A percentile compares a stretch with the other conserved stretches of the same genome.
phyloP scores from a whole-genome alignment of 139 green algal species.

The Coccomyxa sp. region DNA sequence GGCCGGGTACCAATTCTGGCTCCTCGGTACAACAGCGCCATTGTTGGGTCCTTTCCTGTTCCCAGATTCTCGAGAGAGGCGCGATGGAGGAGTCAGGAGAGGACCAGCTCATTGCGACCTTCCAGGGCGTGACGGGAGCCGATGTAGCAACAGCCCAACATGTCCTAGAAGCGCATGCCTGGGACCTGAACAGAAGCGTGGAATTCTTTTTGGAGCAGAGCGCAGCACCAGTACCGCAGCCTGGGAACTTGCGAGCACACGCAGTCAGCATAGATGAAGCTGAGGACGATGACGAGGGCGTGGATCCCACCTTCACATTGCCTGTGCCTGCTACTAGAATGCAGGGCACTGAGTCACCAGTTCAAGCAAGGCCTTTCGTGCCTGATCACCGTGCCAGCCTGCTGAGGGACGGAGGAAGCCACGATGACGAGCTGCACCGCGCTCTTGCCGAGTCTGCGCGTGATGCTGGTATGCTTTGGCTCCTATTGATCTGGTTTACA shows the following conservation, averaged over 20 bases:
- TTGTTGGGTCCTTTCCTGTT: too few relatives aligned
- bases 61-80: too few relatives aligned
- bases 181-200: conserved; percentile 30
- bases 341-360: conserved; percentile 2
- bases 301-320: conserved; percentile 16
- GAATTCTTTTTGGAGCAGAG: conserved; percentile 32
- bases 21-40: too few relatives aligned
- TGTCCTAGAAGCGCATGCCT: conserved; percentile 37
- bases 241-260: not conserved
- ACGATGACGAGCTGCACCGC: not conserved
- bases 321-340: not conserved
- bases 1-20: too few relatives aligned
- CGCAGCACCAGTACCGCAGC: not conserved
- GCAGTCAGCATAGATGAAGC: not conserved
- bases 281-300: conserved; percentile 21
- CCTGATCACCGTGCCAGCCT: too few relatives aligned
- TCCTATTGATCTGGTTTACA: too few relatives aligned
- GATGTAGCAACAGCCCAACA: conserved; percentile 26
- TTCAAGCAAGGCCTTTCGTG: not conserved
- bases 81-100: not conserved
- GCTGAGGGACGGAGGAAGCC: too few relatives aligned
- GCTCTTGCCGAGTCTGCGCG: not conserved
- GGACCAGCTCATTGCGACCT: conserved; percentile 19
- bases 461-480: not conserved
- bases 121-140: conserved; percentile 31